A percentile compares a stretch with the other conserved stretches of the same genome.
Evolutionary conservation across 2,329 filamentous ascomycete species (phyloP).

Genomic region (Emergomyces orientalis): DNA sequence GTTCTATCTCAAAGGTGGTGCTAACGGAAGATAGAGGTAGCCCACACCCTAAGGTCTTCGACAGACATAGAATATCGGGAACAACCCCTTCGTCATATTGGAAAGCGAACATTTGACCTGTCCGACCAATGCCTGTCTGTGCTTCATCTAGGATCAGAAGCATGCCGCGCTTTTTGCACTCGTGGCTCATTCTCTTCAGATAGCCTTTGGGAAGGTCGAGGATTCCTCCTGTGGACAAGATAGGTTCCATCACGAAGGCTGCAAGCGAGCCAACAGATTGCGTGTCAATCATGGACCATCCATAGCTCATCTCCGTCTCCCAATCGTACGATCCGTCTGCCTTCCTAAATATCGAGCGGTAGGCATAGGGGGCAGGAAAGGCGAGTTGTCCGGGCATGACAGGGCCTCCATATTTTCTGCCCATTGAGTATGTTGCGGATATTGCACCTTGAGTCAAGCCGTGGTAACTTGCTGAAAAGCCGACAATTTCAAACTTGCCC

Average conservation of each 20-base stretch:
- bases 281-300: slow-evolving; percentile 52
- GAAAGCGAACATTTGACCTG: slow-evolving; percentile 51
- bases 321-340: slow-evolving; percentile 55
- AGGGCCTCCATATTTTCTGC: slow-evolving; percentile 41
- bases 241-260: slow-evolving; percentile 54
- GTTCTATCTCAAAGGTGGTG: slow-evolving; percentile 46
- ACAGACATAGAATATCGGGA: slow-evolving; percentile 52
- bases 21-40: slow-evolving; percentile 51
- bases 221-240: slow-evolving; percentile 52
- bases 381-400: slow-evolving; percentile 48
- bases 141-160: slow-evolving; percentile 53
- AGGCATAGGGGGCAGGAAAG: slow-evolving; percentile 52
- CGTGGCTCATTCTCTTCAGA: slow-evolving; percentile 44
- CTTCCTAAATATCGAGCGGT: slow-evolving; percentile 52
- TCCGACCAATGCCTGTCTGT: slow-evolving; percentile 50
- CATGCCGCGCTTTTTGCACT: slow-evolving; percentile 48
- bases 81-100: slow-evolving; percentile 40
- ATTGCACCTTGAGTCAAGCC: slow-evolving; percentile 49
- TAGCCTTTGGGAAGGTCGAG: slow-evolving; percentile 52
- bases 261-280: slow-evolving; percentile 53
- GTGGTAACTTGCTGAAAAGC: slow-evolving; percentile 51
- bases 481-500: slow-evolving; percentile 57
- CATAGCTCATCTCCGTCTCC: slow-evolving; percentile 55
- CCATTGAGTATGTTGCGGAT: slow-evolving; percentile 46
- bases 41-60: slow-evolving; percentile 54